Percentiles rank a stretch among this genome's conserved stretches.
Conservation (phyloP, 2,329 filamentous ascomycete genomes). For the Cladorrhinum sp. region DNA sequence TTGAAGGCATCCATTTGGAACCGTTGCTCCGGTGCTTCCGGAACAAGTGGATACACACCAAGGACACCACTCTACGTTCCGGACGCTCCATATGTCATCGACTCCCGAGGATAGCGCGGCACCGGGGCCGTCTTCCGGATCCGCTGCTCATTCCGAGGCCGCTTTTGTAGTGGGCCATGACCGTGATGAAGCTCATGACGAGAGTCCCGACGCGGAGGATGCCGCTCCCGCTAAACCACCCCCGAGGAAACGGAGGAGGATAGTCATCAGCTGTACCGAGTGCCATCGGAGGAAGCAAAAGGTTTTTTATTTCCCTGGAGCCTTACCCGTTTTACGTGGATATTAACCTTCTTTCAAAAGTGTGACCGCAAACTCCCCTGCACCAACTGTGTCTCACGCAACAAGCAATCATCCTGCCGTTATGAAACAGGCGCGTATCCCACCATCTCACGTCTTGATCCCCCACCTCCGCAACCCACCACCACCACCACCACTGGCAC, state of each 20-base stretch:
- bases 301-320: conserved; percentile 34
- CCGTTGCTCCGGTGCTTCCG: neutral
- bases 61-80: neutral
- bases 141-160: neutral
- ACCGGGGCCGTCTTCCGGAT: neutral
- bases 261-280: conserved; percentile 62
- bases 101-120: conserved; percentile 10
- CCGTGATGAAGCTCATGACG: neutral
- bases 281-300: conserved; percentile 64
- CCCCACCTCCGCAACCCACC: neutral
- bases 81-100: conserved; percentile 7
- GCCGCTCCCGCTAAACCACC: conserved; percentile 34
- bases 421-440: conserved; percentile 52
- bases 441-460: conserved; percentile 22
- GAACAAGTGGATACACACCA: neutral
- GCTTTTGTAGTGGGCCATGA: neutral
- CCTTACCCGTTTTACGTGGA: neutral
- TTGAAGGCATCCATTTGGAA: neutral
- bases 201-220: conserved; percentile 6
- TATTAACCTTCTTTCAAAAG: conserved; percentile 31
- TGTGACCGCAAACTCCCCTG: conserved; percentile 60
- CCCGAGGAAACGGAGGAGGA: conserved; percentile 55
- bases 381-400: conserved; percentile 56
- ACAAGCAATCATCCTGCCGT: conserved; percentile 53
- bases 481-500: neutral